These are phyloP conservation scores for Silene noctiflora DNA, from an alignment of 179 eudicot genomes.

Conservation along the genomic window DNA sequence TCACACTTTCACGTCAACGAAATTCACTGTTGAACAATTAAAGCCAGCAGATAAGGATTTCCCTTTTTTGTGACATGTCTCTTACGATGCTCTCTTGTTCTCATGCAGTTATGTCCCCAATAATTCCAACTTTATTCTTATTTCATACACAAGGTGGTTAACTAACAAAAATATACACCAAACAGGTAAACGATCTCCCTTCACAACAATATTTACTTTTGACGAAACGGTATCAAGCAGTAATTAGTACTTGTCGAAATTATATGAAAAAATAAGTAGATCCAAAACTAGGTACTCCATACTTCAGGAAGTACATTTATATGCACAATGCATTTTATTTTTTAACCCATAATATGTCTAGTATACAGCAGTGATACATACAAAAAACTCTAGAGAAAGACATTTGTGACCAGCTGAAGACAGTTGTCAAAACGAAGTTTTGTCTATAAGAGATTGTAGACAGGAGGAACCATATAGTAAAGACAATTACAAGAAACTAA, in stretches of 20 bases:
- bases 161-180: neutral
- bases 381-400: too few relatives aligned
- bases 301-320: neutral
- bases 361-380: too few relatives aligned
- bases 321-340: too few relatives aligned
- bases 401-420: too few relatives aligned
- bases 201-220: neutral
- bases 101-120: neutral
- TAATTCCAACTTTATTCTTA: neutral
- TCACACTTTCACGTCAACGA: neutral
- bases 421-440: too few relatives aligned
- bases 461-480: neutral
- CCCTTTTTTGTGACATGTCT: neutral
- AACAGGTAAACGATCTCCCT: neutral
- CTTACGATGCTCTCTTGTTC: neutral
- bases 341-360: too few relatives aligned
- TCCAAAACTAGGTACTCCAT: neutral
- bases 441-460: neutral
- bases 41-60: neutral
- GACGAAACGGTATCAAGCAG: neutral
- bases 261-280: neutral
- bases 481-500: neutral
- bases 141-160: neutral
- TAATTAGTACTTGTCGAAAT: neutral
- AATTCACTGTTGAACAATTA: neutral